Evolutionary conservation across 2,329 filamentous ascomycete species (phyloP).

Genomic region (Arthrobotrys conoides): DNA sequence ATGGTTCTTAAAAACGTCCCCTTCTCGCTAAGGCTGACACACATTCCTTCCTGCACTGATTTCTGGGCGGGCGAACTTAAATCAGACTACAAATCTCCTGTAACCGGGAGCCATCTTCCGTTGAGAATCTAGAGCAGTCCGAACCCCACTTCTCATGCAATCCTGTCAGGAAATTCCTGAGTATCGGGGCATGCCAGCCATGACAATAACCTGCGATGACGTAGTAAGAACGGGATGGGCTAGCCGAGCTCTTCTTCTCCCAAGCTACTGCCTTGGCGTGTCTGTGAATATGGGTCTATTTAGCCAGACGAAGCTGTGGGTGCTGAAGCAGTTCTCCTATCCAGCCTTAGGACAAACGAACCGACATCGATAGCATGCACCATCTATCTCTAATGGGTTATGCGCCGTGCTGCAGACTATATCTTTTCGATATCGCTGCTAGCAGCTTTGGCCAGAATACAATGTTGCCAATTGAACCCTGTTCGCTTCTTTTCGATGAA

Average conservation of each 20-base stretch:
- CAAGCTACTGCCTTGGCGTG: constrained; percentile 54
- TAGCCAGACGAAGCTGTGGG: constrained; percentile 46
- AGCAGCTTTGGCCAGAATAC: constrained; percentile 33
- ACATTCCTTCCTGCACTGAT: constrained; percentile 49
- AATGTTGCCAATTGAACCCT: constrained; percentile 56
- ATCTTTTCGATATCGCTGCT: constrained; percentile 22
- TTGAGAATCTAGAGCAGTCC: constrained; percentile 60
- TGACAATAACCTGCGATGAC: constrained; percentile 48
- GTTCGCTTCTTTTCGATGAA: constrained; percentile 24
- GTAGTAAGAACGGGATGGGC: constrained; percentile 50
- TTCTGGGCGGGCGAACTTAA: constrained; percentile 60
- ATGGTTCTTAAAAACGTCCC: constrained; percentile 58
- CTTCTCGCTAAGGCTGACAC: constrained; percentile 59
- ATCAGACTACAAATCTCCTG: constrained; percentile 59
- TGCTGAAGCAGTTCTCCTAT: constrained; percentile 30
- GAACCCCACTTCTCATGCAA: constrained; percentile 48
- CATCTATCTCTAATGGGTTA: constrained; percentile 20
- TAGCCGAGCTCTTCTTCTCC: constrained; percentile 52
- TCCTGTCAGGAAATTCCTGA: constrained; percentile 34
- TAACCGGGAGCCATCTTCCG: constrained; percentile 57
- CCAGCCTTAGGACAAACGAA: constrained; percentile 39
- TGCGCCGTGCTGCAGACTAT: constrained; percentile 33
- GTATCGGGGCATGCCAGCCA: constrained; percentile 34
- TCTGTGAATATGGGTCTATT: constrained; percentile 38
- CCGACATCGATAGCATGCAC: constrained; percentile 30